These are phyloP conservation scores for Aspergillus sp. DNA, from an alignment of 2,329 filamentous ascomycete species.

Conservation along the genomic window DNA sequence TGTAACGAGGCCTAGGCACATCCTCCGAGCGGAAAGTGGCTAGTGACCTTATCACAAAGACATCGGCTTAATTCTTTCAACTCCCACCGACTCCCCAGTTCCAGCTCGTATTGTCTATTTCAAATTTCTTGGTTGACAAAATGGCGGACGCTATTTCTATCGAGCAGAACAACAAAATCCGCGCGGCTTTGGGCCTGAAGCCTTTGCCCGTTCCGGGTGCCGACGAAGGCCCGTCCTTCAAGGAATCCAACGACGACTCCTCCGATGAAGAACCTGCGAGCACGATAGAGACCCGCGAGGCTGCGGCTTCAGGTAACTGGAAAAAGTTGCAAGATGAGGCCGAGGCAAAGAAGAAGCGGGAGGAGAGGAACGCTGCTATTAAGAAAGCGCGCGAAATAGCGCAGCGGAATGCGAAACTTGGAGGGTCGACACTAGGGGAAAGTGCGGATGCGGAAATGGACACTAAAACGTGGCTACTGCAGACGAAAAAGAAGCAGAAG, in stretches of 20 bases:
- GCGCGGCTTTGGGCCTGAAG: constrained; percentile 83
- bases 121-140: constrained; percentile 18
- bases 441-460: constrained; percentile 66
- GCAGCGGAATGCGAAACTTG: constrained; percentile 70
- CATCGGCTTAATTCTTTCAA: not conserved
- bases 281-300: constrained; percentile 71
- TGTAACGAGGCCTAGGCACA: constrained; percentile 14
- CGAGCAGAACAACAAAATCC: constrained; percentile 91
- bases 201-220: constrained; percentile 79
- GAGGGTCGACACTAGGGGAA: constrained; percentile 84
- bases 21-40: not conserved
- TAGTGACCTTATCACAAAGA: not conserved
- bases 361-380: constrained; percentile 77
- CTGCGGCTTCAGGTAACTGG: constrained; percentile 48
- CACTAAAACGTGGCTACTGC: constrained; percentile 81
- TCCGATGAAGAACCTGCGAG: constrained; percentile 70
- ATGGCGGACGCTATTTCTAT: constrained; percentile 67
- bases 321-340: constrained; percentile 66
- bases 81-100: not conserved
- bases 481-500: constrained; percentile 91
- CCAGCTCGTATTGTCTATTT: not conserved
- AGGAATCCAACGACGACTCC: constrained; percentile 49
- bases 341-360: constrained; percentile 72
- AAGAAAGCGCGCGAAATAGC: constrained; percentile 85
- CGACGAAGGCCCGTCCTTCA: constrained; percentile 58